Evolutionary conservation across 768 basidiomycete genomes (phyloP).

Genomic region (Hygrophorus pudorinus): DNA sequence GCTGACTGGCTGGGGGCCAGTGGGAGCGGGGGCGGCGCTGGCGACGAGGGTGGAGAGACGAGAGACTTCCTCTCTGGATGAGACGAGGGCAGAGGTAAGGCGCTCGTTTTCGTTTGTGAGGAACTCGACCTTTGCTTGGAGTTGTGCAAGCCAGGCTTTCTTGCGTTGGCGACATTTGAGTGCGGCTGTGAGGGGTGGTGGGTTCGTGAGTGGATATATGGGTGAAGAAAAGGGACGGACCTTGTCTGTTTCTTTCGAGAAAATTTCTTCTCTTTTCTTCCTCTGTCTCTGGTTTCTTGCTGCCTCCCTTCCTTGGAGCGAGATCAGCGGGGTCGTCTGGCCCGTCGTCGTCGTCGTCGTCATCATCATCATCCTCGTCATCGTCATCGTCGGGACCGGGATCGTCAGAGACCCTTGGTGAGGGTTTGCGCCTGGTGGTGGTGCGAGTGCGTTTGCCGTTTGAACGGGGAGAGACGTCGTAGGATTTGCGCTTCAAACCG

Average conservation of each 20-base stretch:
- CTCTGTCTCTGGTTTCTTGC: conserved; percentile 88
- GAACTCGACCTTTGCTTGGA: conserved; percentile 91
- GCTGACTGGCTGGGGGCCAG: conserved; percentile 32
- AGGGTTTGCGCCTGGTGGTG: background rate
- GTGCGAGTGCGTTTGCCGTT: conserved; percentile 32
- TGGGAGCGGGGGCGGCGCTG: conserved; percentile 32
- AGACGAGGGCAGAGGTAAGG: conserved; percentile 75
- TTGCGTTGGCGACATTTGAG: conserved; percentile 99
- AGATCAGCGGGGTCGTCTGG: conserved; percentile 15
- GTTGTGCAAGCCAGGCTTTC: conserved; percentile 90
- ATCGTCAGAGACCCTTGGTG: background rate
- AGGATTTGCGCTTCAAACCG: conserved; percentile 64
- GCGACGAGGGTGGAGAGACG: conserved; percentile 69
- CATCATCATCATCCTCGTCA: conserved; percentile 27
- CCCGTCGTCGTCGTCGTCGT: conserved; percentile 33
- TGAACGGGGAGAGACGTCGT: conserved; percentile 29
- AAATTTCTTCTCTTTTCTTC: conserved; percentile 98
- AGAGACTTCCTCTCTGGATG: conserved; percentile 86
- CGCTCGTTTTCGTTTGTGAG: conserved; percentile 93
- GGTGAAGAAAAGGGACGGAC: conserved; percentile 30
- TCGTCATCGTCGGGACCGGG: conserved; percentile 7
- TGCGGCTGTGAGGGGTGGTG: conserved; percentile 54
- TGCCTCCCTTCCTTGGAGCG: conserved; percentile 10
- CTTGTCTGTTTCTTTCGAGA: conserved; percentile 94
- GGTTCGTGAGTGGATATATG: conserved; percentile 6